Evolutionary conservation across 2,329 filamentous ascomycete genomes (phyloP), one percentile per base, ranked within the genome.

Genomic region (Paecilomyces dactylethromorphus): DNA sequence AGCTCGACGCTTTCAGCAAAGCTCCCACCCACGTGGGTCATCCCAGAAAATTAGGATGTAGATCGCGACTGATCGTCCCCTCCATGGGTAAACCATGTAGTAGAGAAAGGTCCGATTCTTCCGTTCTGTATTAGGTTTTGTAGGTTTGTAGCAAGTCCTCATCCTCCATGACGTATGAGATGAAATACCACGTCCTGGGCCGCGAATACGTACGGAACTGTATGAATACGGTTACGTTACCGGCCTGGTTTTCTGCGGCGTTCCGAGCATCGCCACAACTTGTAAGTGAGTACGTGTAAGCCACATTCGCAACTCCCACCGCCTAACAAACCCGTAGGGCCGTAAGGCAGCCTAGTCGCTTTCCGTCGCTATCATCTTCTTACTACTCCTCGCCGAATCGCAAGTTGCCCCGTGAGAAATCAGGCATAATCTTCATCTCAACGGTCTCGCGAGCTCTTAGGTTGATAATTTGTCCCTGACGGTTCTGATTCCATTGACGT

Each of bases 281-380:
- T 13, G 13, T 18, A n/a, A n/a, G n/a, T 18, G 6, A 45, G n/a
- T n/a, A n/a, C n/a, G n/a, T 4, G 18, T 45, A 6, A 45, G 39
- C 39, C 39, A 45, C 39, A 45, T 15, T n/a, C 15, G 8, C 15
- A 45, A 18, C 39, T 45, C 15, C 39, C 39, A 45, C 39, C 39
- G 39, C 39, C 39, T 21, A 45, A 45, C 39, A 18, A 45, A 45
- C 13, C 15, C 15, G 39, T 45, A 45, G 39, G n/a, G n/a, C 39
- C 39, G 39, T 45, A 45, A 45, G 39, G 39, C 39, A 45, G 39
- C 35, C 35, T 39, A 62, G 56, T 10, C 59, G 8, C 32, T 56
- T 60, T 50, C 53, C 22, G 56, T 58, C 59, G 21, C 32, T 31
- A 50, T 31, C 12, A 10, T 56, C 49, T 1, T 57, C 50, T 13